Evolutionary conservation across 352 stramenopile species (phyloP).

Genomic region (Pythium angustatum): DNA sequence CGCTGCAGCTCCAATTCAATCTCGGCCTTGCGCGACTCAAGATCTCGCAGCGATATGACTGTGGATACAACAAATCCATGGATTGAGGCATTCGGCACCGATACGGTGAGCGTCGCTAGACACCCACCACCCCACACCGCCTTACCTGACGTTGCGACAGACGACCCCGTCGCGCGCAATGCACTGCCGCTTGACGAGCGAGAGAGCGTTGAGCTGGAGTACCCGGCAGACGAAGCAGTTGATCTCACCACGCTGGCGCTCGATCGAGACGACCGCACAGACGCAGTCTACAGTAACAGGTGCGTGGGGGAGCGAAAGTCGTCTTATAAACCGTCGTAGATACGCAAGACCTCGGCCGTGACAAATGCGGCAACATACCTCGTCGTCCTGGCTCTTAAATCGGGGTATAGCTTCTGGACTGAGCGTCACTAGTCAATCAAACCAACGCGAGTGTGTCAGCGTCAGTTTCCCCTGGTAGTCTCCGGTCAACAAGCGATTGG

Average conservation of each 20-base stretch:
- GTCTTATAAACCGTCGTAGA: background rate
- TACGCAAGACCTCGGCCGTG: background rate
- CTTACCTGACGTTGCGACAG: constrained; percentile 44
- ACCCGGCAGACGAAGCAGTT: background rate
- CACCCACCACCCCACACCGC: background rate
- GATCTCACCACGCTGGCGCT: background rate
- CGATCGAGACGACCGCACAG: constrained; percentile 6
- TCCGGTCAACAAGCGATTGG: background rate
- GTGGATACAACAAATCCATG: background rate
- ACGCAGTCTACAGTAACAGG: constrained; percentile 4
- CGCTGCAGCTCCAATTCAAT: constrained; percentile 56
- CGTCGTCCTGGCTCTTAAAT: too few species aligned
- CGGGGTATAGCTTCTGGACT: too few species aligned
- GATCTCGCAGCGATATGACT: constrained; percentile 53
- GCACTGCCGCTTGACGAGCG: constrained; percentile 9
- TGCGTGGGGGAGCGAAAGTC: too few species aligned
- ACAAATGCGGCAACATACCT: background rate
- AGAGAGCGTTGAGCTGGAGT: constrained; percentile 3
- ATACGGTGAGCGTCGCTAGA: background rate
- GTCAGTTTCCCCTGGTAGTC: too few species aligned
- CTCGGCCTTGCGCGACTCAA: constrained; percentile 58
- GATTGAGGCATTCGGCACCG: background rate
- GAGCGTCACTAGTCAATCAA: too few species aligned
- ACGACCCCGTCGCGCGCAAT: constrained; percentile 14
- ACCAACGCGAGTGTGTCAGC: too few species aligned